Conservation (phyloP, 2,329 filamentous ascomycete species). For the Xenosphaeropsis pyriputrescens region DNA sequence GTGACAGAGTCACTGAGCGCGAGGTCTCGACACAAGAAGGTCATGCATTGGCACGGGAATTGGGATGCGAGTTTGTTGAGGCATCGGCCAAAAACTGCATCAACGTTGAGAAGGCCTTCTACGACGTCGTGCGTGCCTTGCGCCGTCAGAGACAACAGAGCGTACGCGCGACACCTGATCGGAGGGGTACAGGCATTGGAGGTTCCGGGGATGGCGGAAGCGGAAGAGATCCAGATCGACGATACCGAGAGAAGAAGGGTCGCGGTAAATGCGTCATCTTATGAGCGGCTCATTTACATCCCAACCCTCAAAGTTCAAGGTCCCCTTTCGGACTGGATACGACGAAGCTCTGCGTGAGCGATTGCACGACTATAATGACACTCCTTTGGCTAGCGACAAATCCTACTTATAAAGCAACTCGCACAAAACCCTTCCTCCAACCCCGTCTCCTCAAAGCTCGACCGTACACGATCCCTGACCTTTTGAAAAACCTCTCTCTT, state of each 20-base stretch:
- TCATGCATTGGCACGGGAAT: conserved; percentile 74
- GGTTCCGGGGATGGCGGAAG: conserved; percentile 9
- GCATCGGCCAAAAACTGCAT: conserved; percentile 96
- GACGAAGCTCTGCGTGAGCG: too few relatives aligned
- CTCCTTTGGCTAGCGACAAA: too few relatives aligned
- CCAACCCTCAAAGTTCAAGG: too few relatives aligned
- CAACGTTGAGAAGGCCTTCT: conserved; percentile 97
- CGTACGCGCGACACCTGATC: conserved; percentile 6
- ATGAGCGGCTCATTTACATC: conserved; percentile 10
- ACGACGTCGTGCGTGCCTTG: conserved; percentile 87
- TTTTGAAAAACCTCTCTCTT: too few relatives aligned
- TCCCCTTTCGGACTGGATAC: too few relatives aligned
- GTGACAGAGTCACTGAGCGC: conserved; percentile 86
- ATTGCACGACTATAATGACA: too few relatives aligned
- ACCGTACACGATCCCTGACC: too few relatives aligned
- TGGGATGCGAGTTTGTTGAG: conserved; percentile 94
- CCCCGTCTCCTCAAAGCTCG: too few relatives aligned
- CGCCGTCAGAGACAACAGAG: conserved; percentile 58
- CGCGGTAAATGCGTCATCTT: conserved; percentile 16
- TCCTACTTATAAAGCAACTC: too few relatives aligned
- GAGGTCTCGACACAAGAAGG: conserved; percentile 96
- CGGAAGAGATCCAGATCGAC: conserved; percentile 12
- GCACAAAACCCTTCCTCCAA: too few relatives aligned
- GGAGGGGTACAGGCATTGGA: conserved; percentile 9
- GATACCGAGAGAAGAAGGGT: conserved; percentile 10